Conservation (phyloP, 2,329 filamentous ascomycete genomes). For the Chrysosphaeria jannelii region DNA sequence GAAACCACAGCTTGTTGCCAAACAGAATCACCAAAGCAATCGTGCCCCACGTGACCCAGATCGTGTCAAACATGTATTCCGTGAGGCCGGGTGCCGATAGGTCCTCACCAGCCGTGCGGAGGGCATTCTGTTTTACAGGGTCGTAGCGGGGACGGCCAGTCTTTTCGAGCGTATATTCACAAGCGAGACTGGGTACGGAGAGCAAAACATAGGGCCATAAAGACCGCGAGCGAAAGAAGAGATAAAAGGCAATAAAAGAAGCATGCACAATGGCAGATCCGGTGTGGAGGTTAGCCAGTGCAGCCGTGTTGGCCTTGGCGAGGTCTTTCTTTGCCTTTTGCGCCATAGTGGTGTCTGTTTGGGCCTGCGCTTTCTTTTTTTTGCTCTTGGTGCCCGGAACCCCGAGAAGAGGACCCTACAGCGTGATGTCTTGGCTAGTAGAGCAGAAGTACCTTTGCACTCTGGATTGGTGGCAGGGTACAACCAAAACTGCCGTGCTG, state of each 20-base stretch:
- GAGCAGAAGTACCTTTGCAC: too few relatives aligned
- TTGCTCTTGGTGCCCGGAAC: too few relatives aligned
- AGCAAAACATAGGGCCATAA: slow-evolving; percentile 39
- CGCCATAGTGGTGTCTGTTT: slow-evolving; percentile 24
- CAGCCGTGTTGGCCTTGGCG: slow-evolving; percentile 48
- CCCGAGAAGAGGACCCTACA: too few relatives aligned
- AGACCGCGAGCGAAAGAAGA: slow-evolving; percentile 32
- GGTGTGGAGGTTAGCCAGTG: slow-evolving; percentile 57
- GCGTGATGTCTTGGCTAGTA: too few relatives aligned
- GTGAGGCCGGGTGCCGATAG: slow-evolving; percentile 66
- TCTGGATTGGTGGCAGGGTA: too few relatives aligned
- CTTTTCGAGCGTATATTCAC: slow-evolving; percentile 64
- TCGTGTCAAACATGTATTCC: slow-evolving; percentile 91
- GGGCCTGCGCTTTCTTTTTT: too few relatives aligned
- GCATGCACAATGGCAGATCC: slow-evolving; percentile 41
- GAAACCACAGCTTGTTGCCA: slow-evolving; percentile 43
- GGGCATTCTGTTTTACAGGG: too few relatives aligned
- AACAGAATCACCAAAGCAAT: slow-evolving; percentile 41
- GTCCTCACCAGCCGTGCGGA: slow-evolving; percentile 61
- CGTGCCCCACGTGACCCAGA: slow-evolving; percentile 79
- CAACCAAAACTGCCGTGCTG: too few relatives aligned
- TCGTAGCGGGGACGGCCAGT: slow-evolving; percentile 53
- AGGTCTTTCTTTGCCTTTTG: slow-evolving; percentile 32
- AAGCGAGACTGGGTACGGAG: slow-evolving; percentile 42
- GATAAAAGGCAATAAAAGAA: slow-evolving; percentile 43